Base-by-base conservation (phyloP, 2,329 filamentous ascomycete species). In the Herpotrichia juniperi region DNA sequence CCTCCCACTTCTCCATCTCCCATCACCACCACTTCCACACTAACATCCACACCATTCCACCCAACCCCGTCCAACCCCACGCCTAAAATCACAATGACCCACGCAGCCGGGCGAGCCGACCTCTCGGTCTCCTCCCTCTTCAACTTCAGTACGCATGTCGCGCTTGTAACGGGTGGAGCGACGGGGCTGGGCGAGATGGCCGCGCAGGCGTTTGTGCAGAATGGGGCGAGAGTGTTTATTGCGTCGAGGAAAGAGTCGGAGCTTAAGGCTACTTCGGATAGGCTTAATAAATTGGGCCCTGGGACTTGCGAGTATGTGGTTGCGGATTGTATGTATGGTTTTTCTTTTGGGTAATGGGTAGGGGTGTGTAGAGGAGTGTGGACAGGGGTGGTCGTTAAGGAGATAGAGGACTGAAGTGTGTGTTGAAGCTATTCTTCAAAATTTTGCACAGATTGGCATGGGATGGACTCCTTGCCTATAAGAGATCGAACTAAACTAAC, bases 181-280 rank as follows among this genome's bases (percentile, higher is more conserved):
- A 80, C 79, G 49, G 79, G 79, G 3, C 75, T 81, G 43, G 79
- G 79, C 47, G 80, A 81, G 58, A 82, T 82, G 80, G 81, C 81
- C 42, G 81, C 80, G 1, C 79, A 82, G 63, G 79, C 78, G 10
- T 82, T 79, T 54, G 74, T 82, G 19, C 73, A 79, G 48, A 82
- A 82, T 54, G 80, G 80, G 22, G 79, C 80, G 5, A 78, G 69
- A 11, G 80, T 83, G 44, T 78, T 81, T 64, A 82, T 83, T 54
- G 80, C 80, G n/a, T 79, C 76, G 9, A 77, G 80, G 43, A 81
- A 83, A 65, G 77, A 78, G 50, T 73, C 76, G 53, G 79, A 81
- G 30, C 77, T 81, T 50, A 76, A 80, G 28, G 64, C 76, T 50
- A 79, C 79, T 0, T 70, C 70, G 24, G 67, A 70, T 3, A 75